These are phyloP conservation scores for Termitomyces sp. DNA, from an alignment of 768 basidiomycete genomes.

Conservation along the genomic window DNA sequence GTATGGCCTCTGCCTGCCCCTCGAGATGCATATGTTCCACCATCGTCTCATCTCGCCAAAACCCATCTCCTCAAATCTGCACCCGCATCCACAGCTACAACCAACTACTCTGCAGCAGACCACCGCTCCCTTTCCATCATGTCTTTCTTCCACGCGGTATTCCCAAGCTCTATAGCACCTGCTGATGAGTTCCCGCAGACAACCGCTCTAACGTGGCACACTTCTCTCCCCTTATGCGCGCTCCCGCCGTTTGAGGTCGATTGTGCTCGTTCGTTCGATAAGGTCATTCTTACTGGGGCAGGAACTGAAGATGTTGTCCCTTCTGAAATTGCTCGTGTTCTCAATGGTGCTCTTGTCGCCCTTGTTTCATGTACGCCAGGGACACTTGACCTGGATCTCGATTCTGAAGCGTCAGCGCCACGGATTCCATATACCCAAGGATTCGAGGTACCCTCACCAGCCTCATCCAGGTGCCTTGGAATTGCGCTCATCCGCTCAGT, in stretches of 20 bases:
- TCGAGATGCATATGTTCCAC: neutral
- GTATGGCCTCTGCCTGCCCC: slow-evolving; percentile 14
- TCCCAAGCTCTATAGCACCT: slow-evolving; percentile 18
- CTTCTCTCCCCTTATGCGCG: slow-evolving; percentile 62
- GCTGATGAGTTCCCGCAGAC: slow-evolving; percentile 26
- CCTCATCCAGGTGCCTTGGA: slow-evolving; percentile 64
- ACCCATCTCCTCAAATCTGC: slow-evolving; percentile 48
- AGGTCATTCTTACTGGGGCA: slow-evolving; percentile 64
- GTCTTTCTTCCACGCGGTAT: slow-evolving; percentile 70
- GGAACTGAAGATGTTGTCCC: slow-evolving; percentile 77
- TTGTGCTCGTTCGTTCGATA: slow-evolving; percentile 51
- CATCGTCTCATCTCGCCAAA: slow-evolving; percentile 5
- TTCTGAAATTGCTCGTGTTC: slow-evolving; percentile 62
- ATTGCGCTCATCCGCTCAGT: slow-evolving; percentile 70
- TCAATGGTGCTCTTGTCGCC: slow-evolving; percentile 81
- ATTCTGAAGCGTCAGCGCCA: neutral
- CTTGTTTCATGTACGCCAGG: slow-evolving; percentile 55
- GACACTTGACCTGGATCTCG: slow-evolving; percentile 27
- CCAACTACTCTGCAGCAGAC: slow-evolving; percentile 56
- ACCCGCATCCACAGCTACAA: slow-evolving; percentile 39
- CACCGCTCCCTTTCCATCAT: slow-evolving; percentile 66
- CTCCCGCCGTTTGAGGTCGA: slow-evolving; percentile 72
- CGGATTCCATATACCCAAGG: slow-evolving; percentile 59
- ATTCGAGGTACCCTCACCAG: slow-evolving; percentile 50
- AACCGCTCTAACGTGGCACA: slow-evolving; percentile 59